These are phyloP conservation scores for Austroboletus olivaceoglutinosus DNA, from an alignment of 1,284 basidiomycete genomes.

Conservation along the genomic window DNA sequence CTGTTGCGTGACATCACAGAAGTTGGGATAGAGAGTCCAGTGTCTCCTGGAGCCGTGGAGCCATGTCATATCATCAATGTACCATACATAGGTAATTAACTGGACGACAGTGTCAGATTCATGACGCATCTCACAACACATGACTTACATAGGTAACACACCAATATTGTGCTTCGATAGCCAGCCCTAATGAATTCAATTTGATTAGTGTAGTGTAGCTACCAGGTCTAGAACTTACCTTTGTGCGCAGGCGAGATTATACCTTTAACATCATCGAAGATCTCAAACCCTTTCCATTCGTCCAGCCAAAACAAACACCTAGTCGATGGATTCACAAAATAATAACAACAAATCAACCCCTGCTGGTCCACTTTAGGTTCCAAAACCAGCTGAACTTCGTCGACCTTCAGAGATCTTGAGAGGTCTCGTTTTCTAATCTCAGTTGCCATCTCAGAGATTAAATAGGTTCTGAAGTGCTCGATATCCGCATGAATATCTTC, in stretches of 20 bases:
- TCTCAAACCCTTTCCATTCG: constrained; percentile 15
- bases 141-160: constrained; percentile 29
- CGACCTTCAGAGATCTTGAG: constrained; percentile 5
- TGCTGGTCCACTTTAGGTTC: constrained; percentile 18
- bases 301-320: constrained; percentile 33
- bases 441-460: constrained; percentile 11
- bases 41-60: constrained; percentile 46
- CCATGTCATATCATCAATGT: constrained; percentile 6
- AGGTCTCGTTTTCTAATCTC: constrained; percentile 6
- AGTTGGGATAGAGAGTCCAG: constrained; percentile 49
- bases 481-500: constrained; percentile 19
- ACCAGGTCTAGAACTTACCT: constrained; percentile 18
- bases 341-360: constrained; percentile 27
- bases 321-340: constrained; percentile 28
- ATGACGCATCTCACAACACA: neutral
- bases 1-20: constrained; percentile 35
- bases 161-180: constrained; percentile 55
- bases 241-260: constrained; percentile 22
- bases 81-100: neutral
- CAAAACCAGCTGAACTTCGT: constrained; percentile 30
- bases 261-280: constrained; percentile 26
- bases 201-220: neutral
- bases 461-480: constrained; percentile 18
- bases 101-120: constrained; percentile 11
- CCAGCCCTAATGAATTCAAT: constrained; percentile 39